These are phyloP conservation scores for Calvatia gigantea DNA, from an alignment of 768 basidiomycete species.

Conservation along the genomic window DNA sequence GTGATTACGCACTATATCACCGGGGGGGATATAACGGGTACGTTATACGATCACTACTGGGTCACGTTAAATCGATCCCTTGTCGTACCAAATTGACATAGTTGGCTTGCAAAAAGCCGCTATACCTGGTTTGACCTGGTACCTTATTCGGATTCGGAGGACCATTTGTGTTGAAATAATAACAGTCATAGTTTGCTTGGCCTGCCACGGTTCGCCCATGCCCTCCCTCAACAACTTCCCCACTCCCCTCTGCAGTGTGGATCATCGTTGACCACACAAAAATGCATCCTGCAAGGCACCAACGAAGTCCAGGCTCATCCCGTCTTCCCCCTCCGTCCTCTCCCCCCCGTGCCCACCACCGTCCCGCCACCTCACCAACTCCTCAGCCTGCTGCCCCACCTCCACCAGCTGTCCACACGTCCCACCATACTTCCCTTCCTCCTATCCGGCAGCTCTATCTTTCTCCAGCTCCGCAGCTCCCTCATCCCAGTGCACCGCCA, in stretches of 20 bases:
- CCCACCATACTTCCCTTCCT: conserved; percentile 45
- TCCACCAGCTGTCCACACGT: conserved; percentile 13
- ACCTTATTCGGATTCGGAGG: conserved; percentile 35
- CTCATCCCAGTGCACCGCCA: conserved; percentile 12
- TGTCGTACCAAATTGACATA: conserved; percentile 33
- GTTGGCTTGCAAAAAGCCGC: conserved; percentile 28
- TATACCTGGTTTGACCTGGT: conserved; percentile 34
- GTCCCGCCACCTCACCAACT: conserved; percentile 11
- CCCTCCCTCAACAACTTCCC: conserved; percentile 18
- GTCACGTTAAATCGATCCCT: conserved; percentile 29
- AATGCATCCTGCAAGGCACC: conserved; percentile 22
- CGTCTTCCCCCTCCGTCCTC: conserved; percentile 11
- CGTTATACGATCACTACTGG: conserved; percentile 30
- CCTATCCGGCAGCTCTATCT: conserved; percentile 70
- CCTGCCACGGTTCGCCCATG: conserved; percentile 29
- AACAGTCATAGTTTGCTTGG: conserved; percentile 21
- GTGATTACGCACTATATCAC: conserved; percentile 28
- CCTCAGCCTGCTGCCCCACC: conserved; percentile 18
- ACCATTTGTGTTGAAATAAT: conserved; percentile 24
- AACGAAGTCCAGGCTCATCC: conserved; percentile 20
- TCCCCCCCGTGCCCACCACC: conserved; percentile 20
- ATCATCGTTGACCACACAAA: conserved; percentile 20
- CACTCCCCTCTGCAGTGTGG: conserved; percentile 17
- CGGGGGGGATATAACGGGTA: conserved; percentile 26
- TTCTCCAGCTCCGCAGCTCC: conserved; percentile 39